phyloP scores from a whole-genome alignment of 202 grass and related monocot species.

The Panicum virgatum region DNA sequence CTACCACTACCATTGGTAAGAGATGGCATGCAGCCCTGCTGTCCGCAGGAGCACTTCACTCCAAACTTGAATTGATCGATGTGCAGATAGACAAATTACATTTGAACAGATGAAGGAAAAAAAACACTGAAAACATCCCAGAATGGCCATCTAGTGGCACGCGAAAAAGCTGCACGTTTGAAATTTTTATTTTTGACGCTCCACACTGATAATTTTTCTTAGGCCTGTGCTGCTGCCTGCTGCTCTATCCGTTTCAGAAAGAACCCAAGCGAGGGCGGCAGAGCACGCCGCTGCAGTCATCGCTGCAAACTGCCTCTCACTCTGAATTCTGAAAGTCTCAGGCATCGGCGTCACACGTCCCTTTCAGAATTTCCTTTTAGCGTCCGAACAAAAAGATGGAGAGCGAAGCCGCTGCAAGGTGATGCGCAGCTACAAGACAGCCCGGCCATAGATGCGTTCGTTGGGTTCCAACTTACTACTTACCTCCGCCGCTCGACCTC shows the following conservation, averaged over 20 bases:
- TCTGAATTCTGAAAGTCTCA: not conserved
- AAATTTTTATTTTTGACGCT: too few species aligned
- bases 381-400: slow-evolving; percentile 44
- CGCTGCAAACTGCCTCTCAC: not conserved
- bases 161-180: not conserved
- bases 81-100: not conserved
- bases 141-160: not conserved
- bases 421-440: not conserved
- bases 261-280: not conserved
- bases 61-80: not conserved
- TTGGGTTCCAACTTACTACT: not conserved
- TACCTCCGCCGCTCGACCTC: not conserved
- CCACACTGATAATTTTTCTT: too few species aligned
- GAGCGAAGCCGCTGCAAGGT: not conserved
- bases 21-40: not conserved
- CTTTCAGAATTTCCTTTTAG: slow-evolving; percentile 29
- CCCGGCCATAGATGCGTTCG: not conserved
- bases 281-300: not conserved
- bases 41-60: not conserved
- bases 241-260: not conserved
- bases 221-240: not conserved
- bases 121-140: not conserved
- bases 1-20: not conserved
- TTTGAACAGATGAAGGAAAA: not conserved
- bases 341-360: slow-evolving; percentile 9